Percentiles rank a stretch among this genome's conserved stretches.
These are phyloP conservation scores for Umbilicaria muhlenbergii DNA, from an alignment of 495 filamentous ascomycete species.

Conservation along the genomic window DNA sequence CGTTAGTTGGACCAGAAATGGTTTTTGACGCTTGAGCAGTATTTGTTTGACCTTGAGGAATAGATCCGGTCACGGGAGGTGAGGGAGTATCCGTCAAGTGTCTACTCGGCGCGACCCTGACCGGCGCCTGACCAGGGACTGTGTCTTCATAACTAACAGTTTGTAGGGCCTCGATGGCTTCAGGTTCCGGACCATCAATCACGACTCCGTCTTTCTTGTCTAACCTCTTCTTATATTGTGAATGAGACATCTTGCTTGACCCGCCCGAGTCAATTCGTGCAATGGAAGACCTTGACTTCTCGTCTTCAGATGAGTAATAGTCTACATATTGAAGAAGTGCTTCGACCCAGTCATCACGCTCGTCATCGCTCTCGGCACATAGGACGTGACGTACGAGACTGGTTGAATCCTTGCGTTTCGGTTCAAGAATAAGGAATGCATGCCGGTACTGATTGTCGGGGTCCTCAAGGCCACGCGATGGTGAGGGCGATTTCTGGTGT, in stretches of 20 bases:
- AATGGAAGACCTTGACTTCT: constrained; percentile 10
- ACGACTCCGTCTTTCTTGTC: constrained; percentile 25
- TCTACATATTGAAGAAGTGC: constrained; percentile 85
- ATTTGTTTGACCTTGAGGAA: constrained; percentile 9
- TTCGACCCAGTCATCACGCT: constrained; percentile 89
- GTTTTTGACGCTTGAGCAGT: constrained; percentile 32
- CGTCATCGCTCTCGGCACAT: constrained; percentile 85
- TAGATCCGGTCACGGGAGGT: constrained; percentile 15
- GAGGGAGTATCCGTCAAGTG: constrained; percentile 27
- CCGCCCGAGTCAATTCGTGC: constrained; percentile 17
- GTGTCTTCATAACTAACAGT: constrained; percentile 76
- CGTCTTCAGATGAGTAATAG: constrained; percentile 39
- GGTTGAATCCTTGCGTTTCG: constrained; percentile 87
- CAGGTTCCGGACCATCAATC: constrained; percentile 24
- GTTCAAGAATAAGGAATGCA: constrained; percentile 87
- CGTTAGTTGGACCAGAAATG: constrained; percentile 83
- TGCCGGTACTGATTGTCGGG: constrained; percentile 90
- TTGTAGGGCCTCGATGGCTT: constrained; percentile 41
- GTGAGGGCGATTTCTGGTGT: constrained; percentile 40
- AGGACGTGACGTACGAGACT: constrained; percentile 87
- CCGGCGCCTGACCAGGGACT: constrained; percentile 55
- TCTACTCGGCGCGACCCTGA: constrained; percentile 16
- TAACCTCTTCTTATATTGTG: constrained; percentile 35
- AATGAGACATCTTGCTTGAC: constrained; percentile 11
- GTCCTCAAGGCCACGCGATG: constrained; percentile 49